Percentiles rank a stretch among this genome's conserved stretches.
Conservation (phyloP, 176 grass and related monocot species). For the Phoenix dactylifera region DNA sequence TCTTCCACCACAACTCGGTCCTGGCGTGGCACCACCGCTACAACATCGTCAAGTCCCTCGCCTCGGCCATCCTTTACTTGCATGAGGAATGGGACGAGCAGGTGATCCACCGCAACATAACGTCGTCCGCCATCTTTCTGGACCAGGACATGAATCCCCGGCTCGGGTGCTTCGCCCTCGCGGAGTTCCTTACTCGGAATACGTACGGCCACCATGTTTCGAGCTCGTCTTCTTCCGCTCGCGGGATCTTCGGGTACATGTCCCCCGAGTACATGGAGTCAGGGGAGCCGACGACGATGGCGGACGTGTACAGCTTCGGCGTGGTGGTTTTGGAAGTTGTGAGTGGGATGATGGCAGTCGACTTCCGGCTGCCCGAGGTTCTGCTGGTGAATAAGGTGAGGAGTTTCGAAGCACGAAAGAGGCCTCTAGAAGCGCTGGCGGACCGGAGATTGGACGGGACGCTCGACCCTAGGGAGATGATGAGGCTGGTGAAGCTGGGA, state of each 20-base stretch:
- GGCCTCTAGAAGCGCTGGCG: slow-evolving; percentile 26
- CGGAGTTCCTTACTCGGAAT: slow-evolving; percentile 82
- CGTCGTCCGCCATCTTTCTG: slow-evolving; percentile 67
- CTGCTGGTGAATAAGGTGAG: slow-evolving; percentile 54
- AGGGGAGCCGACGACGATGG: slow-evolving; percentile 62
- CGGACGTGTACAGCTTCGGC: slow-evolving; percentile 86
- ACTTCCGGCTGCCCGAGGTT: slow-evolving; percentile 54
- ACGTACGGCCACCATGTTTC: slow-evolving; percentile 38
- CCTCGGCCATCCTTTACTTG: slow-evolving; percentile 66
- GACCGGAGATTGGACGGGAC: slow-evolving; percentile 43
- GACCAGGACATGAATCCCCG: slow-evolving; percentile 63
- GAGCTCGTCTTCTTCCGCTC: slow-evolving; percentile 15
- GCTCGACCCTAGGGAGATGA: slow-evolving; percentile 31
- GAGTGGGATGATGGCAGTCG: slow-evolving; percentile 53
- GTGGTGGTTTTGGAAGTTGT: slow-evolving; percentile 68
- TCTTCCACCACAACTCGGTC: slow-evolving; percentile 21
- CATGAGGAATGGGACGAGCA: slow-evolving; percentile 97
- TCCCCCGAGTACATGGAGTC: slow-evolving; percentile 75
- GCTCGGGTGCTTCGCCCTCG: slow-evolving; percentile 76
- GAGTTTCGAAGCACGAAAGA: slow-evolving; percentile 15
- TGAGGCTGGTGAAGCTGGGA: slow-evolving; percentile 46
- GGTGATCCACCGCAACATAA: slow-evolving; percentile 92
- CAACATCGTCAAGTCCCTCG: slow-evolving; percentile 64
- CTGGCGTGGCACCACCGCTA: slow-evolving; percentile 70
- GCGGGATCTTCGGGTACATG: slow-evolving; percentile 94